Evolutionary conservation across 179 eudicot genomes (phyloP), one percentile per base, ranked within the genome.

Genomic region (Sideroxylon spinosum): DNA sequence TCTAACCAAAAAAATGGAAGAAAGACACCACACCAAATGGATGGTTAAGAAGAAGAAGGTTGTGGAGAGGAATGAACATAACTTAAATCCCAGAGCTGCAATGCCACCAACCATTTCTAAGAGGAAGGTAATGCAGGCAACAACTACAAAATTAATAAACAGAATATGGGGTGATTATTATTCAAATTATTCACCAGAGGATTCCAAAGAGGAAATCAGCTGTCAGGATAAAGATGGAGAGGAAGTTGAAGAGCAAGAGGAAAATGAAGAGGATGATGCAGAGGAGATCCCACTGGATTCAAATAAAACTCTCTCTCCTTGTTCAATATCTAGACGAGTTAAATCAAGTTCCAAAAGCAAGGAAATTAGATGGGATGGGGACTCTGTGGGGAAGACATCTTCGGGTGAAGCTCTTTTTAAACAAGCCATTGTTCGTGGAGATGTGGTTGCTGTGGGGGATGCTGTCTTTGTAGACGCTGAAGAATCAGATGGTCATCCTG

Each of bases 1-100:
- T 71, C 93, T 93, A 25, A 74, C 79, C 53, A 78, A 80, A 71
- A 88, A 91, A 85, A 91, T 93, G 97, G 87, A 83, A 63, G 87
- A 86, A 73, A 89, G 89, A 84, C 98, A 89, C 84, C 98, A 93
- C 76, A 91, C 98, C 10, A 93, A 91, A 81, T 93, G 97, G 94
- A 46, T 88, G 72, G 88, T 91, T 68, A 93, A 91, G 93, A 91
- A 91, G 93, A 91, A 91, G 84, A 86, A 88, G 81, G 79, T 82
- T 26, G 77, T 89, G 74, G 78, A 80, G 68, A 91, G 83, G 82
- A 84, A 82, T 78, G 89, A 81, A 71, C 76, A 74, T 52, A 93
- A 93, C 79, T 79, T 93, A 82, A 93, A 93, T 74, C 98, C 98
- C 19, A 83, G 90, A 73, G 97, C 94, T 65, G 84, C 83, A 74